Base-by-base conservation (phyloP, 371 early-diverging fungal genomes). In the Sporodiniella umbellata region DNA sequence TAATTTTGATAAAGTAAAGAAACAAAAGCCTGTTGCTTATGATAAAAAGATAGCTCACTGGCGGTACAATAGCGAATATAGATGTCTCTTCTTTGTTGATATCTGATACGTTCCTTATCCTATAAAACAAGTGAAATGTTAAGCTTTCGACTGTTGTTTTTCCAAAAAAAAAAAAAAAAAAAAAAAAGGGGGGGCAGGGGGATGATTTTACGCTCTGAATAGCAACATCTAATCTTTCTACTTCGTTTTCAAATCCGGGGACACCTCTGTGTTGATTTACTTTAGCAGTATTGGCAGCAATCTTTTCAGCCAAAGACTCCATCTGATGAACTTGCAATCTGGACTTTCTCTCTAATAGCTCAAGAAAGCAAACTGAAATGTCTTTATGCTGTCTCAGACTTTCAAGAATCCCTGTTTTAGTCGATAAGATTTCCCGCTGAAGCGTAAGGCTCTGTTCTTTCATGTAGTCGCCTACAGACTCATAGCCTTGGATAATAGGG, bases 331-430 rank as follows among this genome's bases (percentile, higher is more conserved):
- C 54, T 6, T 68, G 63, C 33, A 66, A 42, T 39, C 28, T 53
- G 10, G 44, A 26, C 25, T 55, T 61, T 37, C 66, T 42, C 12
- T 66, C 58, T 31, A 66, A 17, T 56, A 66, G 51, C 15, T 66
- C 62, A 37, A 61, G 44, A 21, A 51, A 56, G 4, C 51, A 50
- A 4, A 78, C 61, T 8, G 81, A 62, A 11, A 87, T 53, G 56
- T 87, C 87, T 2, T 86, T 74, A 42, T 87, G 80, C 17, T 80
- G 68, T 46, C 87, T 87, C 46, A 89, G 48, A 47, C 73, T 76
- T 42, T 89, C 90, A 7, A 87, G 58, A 17, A 85, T 68, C 4
- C 76, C 78, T 6, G 48, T n/a, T 11, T 21, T 42, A 11, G 45
- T 18, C 4, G 45, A 49, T 4, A 47, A 35, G 5, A 24, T 42